Conservation (phyloP, 1,139 yeast species). For the Candida sojae region DNA sequence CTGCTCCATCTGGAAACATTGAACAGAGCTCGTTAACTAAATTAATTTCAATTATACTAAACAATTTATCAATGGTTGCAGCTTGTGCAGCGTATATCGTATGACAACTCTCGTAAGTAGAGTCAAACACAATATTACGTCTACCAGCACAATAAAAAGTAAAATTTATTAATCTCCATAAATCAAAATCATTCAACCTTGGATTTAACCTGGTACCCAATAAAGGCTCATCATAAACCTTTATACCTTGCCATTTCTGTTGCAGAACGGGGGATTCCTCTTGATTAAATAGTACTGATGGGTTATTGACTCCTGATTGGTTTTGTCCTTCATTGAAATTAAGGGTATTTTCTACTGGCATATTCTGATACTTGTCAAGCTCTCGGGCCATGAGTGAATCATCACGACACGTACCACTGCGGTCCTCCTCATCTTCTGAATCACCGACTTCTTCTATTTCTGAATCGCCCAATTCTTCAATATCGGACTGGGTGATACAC, state of each 20-base stretch:
- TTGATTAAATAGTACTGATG: constrained; percentile 16
- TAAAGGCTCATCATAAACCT: constrained; percentile 33
- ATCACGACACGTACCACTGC: neutral
- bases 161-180: constrained; percentile 40
- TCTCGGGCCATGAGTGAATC: constrained; percentile 20
- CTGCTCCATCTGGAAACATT: neutral
- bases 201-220: constrained; percentile 27
- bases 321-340: constrained; percentile 8
- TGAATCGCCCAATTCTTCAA: too few species aligned
- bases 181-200: constrained; percentile 19
- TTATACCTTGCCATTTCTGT: constrained; percentile 16
- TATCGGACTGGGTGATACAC: neutral
- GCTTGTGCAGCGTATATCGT: constrained; percentile 23
- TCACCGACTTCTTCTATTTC: constrained; percentile 19
- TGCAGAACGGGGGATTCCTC: neutral
- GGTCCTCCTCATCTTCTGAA: constrained; percentile 30
- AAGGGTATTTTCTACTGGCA: neutral
- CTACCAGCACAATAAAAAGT: constrained; percentile 34
- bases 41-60: constrained; percentile 24
- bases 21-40: constrained; percentile 15
- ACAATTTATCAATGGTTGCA: constrained; percentile 20
- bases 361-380: constrained; percentile 16
- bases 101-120: constrained; percentile 23
- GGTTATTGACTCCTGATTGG: constrained; percentile 19
- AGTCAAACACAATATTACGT: constrained; percentile 23